phyloP scores from a whole-genome alignment of 768 basidiomycete genomes.

The Hericium alpestre region DNA sequence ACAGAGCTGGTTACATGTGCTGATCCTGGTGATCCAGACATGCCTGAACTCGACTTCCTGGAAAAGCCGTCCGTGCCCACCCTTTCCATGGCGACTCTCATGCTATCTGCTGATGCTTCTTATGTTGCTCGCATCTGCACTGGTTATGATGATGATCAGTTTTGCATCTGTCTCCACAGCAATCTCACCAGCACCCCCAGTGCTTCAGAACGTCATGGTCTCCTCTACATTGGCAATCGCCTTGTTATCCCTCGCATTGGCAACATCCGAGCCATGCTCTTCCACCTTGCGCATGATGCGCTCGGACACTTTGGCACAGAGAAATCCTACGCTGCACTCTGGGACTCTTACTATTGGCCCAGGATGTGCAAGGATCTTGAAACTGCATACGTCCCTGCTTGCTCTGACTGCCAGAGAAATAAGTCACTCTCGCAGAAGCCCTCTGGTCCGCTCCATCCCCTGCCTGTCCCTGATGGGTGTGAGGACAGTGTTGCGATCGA shows the following conservation, averaged over 20 bases:
- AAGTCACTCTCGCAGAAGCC: slow-evolving; percentile 20
- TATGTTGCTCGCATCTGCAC: background rate
- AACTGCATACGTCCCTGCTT: slow-evolving; percentile 20
- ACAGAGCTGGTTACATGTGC: background rate
- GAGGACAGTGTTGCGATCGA: slow-evolving; percentile 17
- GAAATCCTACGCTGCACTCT: background rate
- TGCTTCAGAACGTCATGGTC: background rate
- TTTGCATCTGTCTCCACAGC: background rate
- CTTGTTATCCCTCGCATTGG: background rate
- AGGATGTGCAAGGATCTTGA: slow-evolving; percentile 11
- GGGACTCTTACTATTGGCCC: background rate
- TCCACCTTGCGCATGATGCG: background rate
- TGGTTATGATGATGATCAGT: slow-evolving; percentile 9
- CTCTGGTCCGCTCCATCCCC: slow-evolving; percentile 15
- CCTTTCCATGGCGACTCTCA: background rate
- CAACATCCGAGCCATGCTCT: background rate
- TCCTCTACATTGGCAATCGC: background rate
- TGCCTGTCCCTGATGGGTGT: slow-evolving; percentile 12
- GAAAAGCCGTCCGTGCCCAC: too few relatives aligned
- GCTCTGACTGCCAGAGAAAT: slow-evolving; percentile 22
- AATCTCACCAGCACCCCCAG: background rate
- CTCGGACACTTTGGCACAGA: background rate
- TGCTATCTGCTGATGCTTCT: background rate
- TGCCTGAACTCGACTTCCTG: background rate
- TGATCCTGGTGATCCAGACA: background rate